Conservation (phyloP, 2,329 filamentous ascomycete species). For the Aaosphaeria arxii region DNA sequence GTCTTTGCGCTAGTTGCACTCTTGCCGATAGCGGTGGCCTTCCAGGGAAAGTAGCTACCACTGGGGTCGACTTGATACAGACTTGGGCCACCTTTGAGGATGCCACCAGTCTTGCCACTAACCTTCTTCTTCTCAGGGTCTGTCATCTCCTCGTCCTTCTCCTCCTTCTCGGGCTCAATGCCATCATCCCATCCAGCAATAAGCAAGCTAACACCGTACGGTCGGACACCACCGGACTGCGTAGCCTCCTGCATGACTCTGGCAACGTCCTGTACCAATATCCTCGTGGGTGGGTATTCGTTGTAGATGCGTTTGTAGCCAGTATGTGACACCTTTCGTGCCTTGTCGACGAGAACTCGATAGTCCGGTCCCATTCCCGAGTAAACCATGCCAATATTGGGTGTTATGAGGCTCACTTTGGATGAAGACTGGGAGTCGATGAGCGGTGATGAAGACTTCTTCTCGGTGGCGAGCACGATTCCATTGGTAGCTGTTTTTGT, state of each 20-base stretch:
- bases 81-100: slow-evolving; percentile 93
- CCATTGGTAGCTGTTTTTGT: slow-evolving; percentile 79
- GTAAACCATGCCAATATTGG: slow-evolving; percentile 99
- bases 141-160: slow-evolving; percentile 48
- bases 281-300: slow-evolving; percentile 98
- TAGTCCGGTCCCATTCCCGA: slow-evolving; percentile 99
- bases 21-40: slow-evolving; percentile 98
- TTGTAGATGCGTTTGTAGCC: slow-evolving; percentile 99
- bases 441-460: slow-evolving; percentile 97
- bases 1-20: slow-evolving; percentile 98
- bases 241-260: slow-evolving; percentile 98
- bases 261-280: slow-evolving; percentile 97
- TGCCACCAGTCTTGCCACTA: slow-evolving; percentile 87
- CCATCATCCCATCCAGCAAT: slow-evolving; percentile 98
- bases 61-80: slow-evolving; percentile 99
- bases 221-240: slow-evolving; percentile 93
- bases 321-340: slow-evolving; percentile 96
- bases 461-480: slow-evolving; percentile 97
- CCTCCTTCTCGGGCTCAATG: slow-evolving; percentile 78
- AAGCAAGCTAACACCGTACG: slow-evolving; percentile 92
- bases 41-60: slow-evolving; percentile 98
- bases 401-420: slow-evolving; percentile 97
- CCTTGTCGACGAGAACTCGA: slow-evolving; percentile 94
- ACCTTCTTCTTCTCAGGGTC: slow-evolving; percentile 67
- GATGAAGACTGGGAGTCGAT: slow-evolving; percentile 93